Base-by-base conservation (phyloP, 108 stramenopile genomes). In the Nitzschia sp. region DNA sequence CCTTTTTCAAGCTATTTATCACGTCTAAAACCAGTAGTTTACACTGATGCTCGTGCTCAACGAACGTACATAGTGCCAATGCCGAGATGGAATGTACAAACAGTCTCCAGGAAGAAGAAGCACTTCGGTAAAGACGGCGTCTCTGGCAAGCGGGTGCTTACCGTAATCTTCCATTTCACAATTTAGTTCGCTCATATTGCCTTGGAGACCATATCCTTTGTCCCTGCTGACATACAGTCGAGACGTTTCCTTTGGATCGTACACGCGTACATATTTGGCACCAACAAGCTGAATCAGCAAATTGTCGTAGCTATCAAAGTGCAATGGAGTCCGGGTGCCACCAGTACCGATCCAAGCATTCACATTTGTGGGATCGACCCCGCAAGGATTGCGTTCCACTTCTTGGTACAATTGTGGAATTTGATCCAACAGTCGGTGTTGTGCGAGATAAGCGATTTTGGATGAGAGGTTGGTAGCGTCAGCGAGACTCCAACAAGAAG, bases 201-300 rank as follows among this genome's bases (percentile, higher is more conserved):
- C 80, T 63, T 88, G 87, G 5, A 35, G 11, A 25, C 66, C 83
- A 33, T 78, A 77, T 30, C 34, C 45, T 13, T 63, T 55, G 32
- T 77, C 36, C n/a, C 38, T 38, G 21, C 65, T 70, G 5, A 88
- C 80, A 28, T 88, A 88, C 25, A 88, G 71, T 28, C 71, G 80
- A 13, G 66, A 22, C 3, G 75, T 69, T 50, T 70, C 68, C 11
- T 58, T 28, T 22, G 63, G 36, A 17, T 38, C 34, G 60, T 90
- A 94, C 29, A 94, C 33, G 1, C 89, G 82, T n/a, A 94, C 85
- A 52, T 88, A 94, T 67, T 94, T 90, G 33, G 76, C 77, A 5
- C 92, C 92, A n/a, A 88, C 79, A 19, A 94, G 41, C 44, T 94
- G 92, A 9, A 85, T 75, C 28, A 94, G 81, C 1, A 90, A n/a